Evolutionary conservation across 768 basidiomycete species (phyloP), one percentile per base, ranked within the genome.

Genomic region (Hypholoma fasciculare): DNA sequence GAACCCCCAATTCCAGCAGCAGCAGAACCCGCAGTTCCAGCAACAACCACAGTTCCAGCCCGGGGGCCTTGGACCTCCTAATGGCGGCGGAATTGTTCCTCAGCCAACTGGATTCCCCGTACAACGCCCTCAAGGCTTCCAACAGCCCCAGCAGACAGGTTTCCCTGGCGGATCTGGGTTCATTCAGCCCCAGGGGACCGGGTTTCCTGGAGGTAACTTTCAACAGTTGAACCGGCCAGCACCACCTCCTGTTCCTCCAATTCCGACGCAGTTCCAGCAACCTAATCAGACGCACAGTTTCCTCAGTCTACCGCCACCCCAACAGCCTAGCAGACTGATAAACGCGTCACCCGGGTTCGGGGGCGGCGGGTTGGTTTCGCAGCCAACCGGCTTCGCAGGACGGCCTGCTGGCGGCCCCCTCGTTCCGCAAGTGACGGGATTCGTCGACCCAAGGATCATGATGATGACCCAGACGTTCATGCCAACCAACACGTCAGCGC

Each of bases 381-480:
- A 88, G 66, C 75, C 74, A 13, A 87, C 86, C 4, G 87, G 90
- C 1, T 90, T 84, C 64, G 76, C 73, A 13, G 80, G 79, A 12
- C 26, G 72, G 30, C 30, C 30, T 34, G 30, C 6, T 6, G 30
- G 60, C 7, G 59, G 72, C 65, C 34, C 79, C 81, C 80, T 94
- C 51, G 76, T 88, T 1, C 82, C 90, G 14, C 93, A 94, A 66
- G 73, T 80, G 54, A 94, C 93, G 6, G 93, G 93, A 19, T 92
- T 82, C 65, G 75, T 90, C 54, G 90, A 96, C 73, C 94, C 94
- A 1, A 77, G 93, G 17, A 75, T 96, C 50, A 84, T 85, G 69
- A 87, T 95, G 84, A 93, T 97, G 90, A 87, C 87, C n/a, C 90
- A 76, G 59, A 88, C 89, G 0, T 97, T 98, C 75, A 91, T 98